phyloP scores from a whole-genome alignment of 2,329 filamentous ascomycete species.

The Colletotrichum theobromicola region DNA sequence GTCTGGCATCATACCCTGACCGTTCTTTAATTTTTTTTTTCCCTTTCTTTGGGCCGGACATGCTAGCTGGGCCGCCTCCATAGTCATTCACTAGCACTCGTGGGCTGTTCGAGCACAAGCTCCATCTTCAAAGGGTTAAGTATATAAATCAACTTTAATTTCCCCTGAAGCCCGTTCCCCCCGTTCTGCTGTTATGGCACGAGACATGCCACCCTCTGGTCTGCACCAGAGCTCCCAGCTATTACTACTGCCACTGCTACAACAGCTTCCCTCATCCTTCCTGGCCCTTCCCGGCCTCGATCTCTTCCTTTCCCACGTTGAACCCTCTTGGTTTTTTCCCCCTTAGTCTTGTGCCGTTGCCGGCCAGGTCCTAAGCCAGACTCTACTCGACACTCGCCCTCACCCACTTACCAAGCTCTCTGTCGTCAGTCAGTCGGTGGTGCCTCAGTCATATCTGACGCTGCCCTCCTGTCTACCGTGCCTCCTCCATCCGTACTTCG shows the following conservation, averaged over 20 bases:
- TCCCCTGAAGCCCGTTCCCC: slow-evolving; percentile 30
- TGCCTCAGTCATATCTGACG: slow-evolving; percentile 12
- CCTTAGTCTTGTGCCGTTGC: not conserved
- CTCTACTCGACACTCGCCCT: not conserved
- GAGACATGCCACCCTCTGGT: slow-evolving; percentile 45
- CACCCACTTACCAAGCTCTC: not conserved
- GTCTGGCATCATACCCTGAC: slow-evolving; percentile 15
- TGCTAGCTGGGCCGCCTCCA: slow-evolving; percentile 1
- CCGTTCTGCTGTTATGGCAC: slow-evolving; percentile 44
- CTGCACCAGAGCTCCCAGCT: slow-evolving; percentile 37
- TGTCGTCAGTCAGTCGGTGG: slow-evolving; percentile 2
- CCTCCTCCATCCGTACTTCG: not conserved
- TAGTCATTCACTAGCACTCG: slow-evolving; percentile 4
- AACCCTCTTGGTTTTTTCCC: not conserved
- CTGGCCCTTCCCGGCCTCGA: not conserved
- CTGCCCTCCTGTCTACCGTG: not conserved
- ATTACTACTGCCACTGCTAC: slow-evolving; percentile 19
- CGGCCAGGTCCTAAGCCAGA: not conserved
- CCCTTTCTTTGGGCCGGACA: not conserved
- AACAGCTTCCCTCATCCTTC: slow-evolving; percentile 8
- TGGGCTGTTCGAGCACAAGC: slow-evolving; percentile 21
- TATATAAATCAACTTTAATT: slow-evolving; percentile 46
- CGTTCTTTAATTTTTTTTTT: not conserved
- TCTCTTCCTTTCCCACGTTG: slow-evolving; percentile 1
- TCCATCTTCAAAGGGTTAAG: slow-evolving; percentile 29